Base-by-base conservation (phyloP, 1,284 basidiomycete genomes). In the Sphaerobolus stellatus region DNA sequence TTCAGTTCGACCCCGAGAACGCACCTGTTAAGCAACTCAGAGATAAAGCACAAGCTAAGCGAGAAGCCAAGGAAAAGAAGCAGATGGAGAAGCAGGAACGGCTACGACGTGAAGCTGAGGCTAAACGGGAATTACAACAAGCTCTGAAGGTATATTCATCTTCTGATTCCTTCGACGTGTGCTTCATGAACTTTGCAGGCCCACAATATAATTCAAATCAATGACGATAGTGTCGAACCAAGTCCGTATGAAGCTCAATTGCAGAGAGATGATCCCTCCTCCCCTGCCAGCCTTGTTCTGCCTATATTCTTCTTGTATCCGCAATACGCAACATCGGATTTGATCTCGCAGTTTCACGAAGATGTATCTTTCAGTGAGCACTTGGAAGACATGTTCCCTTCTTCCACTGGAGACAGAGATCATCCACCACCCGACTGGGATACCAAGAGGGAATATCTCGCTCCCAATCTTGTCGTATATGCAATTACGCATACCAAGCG, bases 291-390 rank as follows among this genome's bases (percentile, higher is more conserved):
- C 5, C 73, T 98, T 49, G 75, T 96, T 56, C 75, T 97, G 66
- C 94, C 96, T 4, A 86, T 91, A 20, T 91, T 97, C 73, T 87
- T 98, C 69, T 79, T 98, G 57, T 98, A 98, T 69, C 97, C 97
- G 2, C 87, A 93, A 69, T 78, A 95, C 64, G 82, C 86, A 28
- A 92, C 85, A 24, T 91, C 92, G 47, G 95, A 99, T 72, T 79
- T 95, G 56, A 90, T 98, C 62, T 79, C 88, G 13, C 79, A 88
- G 54, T 98, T 94, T 72, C 81, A 88, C 63, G 94, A 98, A 69
- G 82, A 90, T 60, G 88, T 91, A 1, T 81, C 92, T 1, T 91
- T 99, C 65, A 77, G 80, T 6, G 82, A 83, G 34, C 91, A 97
- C 62, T 76, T 98, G 6, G 77, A 79, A 14, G 75, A 77, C 54